These are phyloP conservation scores for Boletus rubescentipes DNA, from an alignment of 768 basidiomycete genomes.

Conservation along the genomic window DNA sequence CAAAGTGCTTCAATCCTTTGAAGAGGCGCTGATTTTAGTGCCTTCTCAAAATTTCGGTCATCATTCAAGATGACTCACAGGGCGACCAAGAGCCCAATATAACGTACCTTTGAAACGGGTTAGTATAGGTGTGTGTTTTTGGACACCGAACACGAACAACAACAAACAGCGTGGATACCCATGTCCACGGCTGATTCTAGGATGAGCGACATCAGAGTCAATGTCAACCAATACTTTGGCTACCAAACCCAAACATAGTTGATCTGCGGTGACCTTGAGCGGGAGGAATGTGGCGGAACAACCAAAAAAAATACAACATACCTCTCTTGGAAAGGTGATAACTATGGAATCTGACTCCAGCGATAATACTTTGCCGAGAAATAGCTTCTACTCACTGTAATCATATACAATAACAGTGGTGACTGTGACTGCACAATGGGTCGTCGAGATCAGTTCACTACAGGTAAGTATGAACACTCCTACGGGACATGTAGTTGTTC, in stretches of 20 bases:
- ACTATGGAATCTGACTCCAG: neutral
- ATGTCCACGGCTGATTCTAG: neutral
- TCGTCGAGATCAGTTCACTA: neutral
- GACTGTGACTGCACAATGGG: neutral
- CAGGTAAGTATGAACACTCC: neutral
- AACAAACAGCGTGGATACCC: neutral
- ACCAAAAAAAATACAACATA: neutral
- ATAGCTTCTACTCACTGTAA: neutral
- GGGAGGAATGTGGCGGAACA: neutral
- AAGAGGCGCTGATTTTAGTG: neutral
- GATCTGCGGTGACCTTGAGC: neutral
- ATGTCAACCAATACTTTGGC: neutral
- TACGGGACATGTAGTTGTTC: too few relatives aligned
- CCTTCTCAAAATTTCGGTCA: neutral
- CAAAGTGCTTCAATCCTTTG: neutral
- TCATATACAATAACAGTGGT: neutral
- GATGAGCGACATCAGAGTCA: neutral
- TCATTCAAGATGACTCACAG: neutral
- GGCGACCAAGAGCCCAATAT: neutral
- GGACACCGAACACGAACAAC: neutral
- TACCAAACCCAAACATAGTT: slow-evolving; percentile 1
- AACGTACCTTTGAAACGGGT: neutral
- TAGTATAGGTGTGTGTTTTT: neutral
- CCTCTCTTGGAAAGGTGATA: neutral
- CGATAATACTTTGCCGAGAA: too few relatives aligned